These are phyloP conservation scores for Mucor velutinosus DNA, from an alignment of 371 early-diverging fungal genomes.

Conservation along the genomic window DNA sequence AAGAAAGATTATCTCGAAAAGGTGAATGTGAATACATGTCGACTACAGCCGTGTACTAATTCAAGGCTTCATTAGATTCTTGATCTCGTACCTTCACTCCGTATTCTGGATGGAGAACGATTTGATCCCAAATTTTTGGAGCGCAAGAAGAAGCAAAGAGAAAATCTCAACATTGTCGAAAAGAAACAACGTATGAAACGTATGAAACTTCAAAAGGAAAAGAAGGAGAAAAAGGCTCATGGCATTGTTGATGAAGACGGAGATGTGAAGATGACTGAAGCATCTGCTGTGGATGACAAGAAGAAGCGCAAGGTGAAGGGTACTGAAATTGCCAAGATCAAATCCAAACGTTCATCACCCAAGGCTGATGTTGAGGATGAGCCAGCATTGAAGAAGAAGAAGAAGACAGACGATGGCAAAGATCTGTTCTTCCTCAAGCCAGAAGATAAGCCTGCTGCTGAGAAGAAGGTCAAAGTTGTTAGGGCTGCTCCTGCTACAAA, in stretches of 20 bases:
- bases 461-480: slow-evolving; percentile 7
- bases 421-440: slow-evolving; percentile 20
- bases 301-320: slow-evolving; percentile 37
- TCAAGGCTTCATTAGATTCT: slow-evolving; percentile 39
- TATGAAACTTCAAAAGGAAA: slow-evolving; percentile 31
- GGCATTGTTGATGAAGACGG: slow-evolving; percentile 13
- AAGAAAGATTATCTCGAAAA: slow-evolving; percentile 67
- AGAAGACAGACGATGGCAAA: slow-evolving; percentile 11
- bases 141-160: slow-evolving; percentile 60
- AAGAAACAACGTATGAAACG: slow-evolving; percentile 46
- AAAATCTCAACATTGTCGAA: slow-evolving; percentile 40
- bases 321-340: slow-evolving; percentile 29
- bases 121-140: slow-evolving; percentile 80
- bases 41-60: neutral
- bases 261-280: slow-evolving; percentile 19
- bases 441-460: slow-evolving; percentile 1
- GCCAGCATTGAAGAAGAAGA: slow-evolving; percentile 13
- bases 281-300: neutral
- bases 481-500: neutral
- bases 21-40: slow-evolving; percentile 29
- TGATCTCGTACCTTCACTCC: slow-evolving; percentile 69
- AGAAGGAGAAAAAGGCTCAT: slow-evolving; percentile 30
- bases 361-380: slow-evolving; percentile 2
- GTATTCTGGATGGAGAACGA: slow-evolving; percentile 80
- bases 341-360: slow-evolving; percentile 11